phyloP scores from a whole-genome alignment of 768 basidiomycete genomes.

The Boletus pseudopeckii region DNA sequence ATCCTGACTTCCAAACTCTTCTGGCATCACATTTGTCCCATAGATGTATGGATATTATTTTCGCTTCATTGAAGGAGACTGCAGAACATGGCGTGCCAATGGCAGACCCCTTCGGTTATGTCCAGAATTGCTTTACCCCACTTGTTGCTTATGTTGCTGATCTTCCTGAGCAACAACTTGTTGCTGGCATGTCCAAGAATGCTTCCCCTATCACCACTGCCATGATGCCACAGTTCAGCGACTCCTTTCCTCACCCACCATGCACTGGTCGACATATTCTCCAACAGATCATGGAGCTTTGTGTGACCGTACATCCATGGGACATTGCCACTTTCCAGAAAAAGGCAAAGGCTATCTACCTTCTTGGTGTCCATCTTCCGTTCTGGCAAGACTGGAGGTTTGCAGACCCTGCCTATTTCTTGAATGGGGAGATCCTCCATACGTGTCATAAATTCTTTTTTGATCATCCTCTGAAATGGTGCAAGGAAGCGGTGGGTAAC shows the following conservation, averaged over 20 bases:
- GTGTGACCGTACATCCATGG: conserved; percentile 16
- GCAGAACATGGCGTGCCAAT: conserved; percentile 3
- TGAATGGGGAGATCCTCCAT: conserved; percentile 8
- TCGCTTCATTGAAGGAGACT: background rate
- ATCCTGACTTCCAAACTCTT: background rate
- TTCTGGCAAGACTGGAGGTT: conserved; percentile 3
- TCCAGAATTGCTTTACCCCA: conserved; percentile 6
- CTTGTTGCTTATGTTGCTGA: conserved; percentile 17
- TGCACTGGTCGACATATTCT: conserved; percentile 1
- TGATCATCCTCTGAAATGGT: conserved; percentile 7
- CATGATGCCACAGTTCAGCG: conserved; percentile 6
- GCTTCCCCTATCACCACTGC: conserved; percentile 15
- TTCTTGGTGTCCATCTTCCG: background rate
- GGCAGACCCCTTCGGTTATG: conserved; percentile 21
- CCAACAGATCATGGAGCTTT: background rate
- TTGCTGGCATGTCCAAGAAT: conserved; percentile 11
- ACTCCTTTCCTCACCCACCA: background rate
- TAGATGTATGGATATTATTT: too few species aligned
- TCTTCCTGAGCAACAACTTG: conserved; percentile 15
- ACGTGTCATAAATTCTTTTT: conserved; percentile 8
- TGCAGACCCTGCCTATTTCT: background rate
- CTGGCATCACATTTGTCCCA: too few species aligned
- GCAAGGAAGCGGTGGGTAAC: background rate
- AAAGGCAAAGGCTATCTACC: background rate
- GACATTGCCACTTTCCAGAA: conserved; percentile 25